A percentile compares a stretch with the other conserved stretches of the same genome.
These are phyloP conservation scores for Meyerozyma sp. DNA, from an alignment of 1,139 yeast genomes.

Conservation along the genomic window DNA sequence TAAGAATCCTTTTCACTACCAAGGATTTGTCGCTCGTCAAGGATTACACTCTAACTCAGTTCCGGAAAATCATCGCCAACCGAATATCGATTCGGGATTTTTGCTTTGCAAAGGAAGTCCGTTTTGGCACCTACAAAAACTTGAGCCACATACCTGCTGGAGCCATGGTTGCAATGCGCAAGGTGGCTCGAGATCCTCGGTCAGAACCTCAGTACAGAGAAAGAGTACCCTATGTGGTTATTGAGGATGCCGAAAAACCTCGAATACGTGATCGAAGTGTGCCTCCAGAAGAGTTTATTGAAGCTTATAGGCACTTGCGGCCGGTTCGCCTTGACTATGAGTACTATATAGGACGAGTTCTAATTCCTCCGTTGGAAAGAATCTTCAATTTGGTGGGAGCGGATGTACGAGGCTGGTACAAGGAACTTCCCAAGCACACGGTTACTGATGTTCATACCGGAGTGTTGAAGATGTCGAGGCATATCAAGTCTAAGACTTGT, in stretches of 20 bases:
- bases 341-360: conserved; percentile 75
- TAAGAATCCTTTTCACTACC: conserved; percentile 67
- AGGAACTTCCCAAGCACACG: conserved; percentile 52
- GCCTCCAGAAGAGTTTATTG: conserved; percentile 67
- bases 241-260: conserved; percentile 58
- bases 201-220: conserved; percentile 85
- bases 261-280: conserved; percentile 76
- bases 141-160: conserved; percentile 82
- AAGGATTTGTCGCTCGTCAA: conserved; percentile 69
- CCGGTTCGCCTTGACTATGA: conserved; percentile 63
- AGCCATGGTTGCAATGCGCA: conserved; percentile 67
- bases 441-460: conserved; percentile 4
- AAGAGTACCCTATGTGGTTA: conserved; percentile 81
- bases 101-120: conserved; percentile 88
- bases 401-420: conserved; percentile 71
- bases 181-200: conserved; percentile 59
- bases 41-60: conserved; percentile 56
- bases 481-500: conserved; percentile 18
- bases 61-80: conserved; percentile 56
- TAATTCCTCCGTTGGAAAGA: conserved; percentile 87
- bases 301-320: conserved; percentile 24
- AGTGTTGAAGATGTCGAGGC: conserved; percentile 10
- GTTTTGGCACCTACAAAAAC: conserved; percentile 75
- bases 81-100: conserved; percentile 72
- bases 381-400: conserved; percentile 80